Conservation (phyloP, 2,329 filamentous ascomycete species). For the Ophiostoma populinum region DNA sequence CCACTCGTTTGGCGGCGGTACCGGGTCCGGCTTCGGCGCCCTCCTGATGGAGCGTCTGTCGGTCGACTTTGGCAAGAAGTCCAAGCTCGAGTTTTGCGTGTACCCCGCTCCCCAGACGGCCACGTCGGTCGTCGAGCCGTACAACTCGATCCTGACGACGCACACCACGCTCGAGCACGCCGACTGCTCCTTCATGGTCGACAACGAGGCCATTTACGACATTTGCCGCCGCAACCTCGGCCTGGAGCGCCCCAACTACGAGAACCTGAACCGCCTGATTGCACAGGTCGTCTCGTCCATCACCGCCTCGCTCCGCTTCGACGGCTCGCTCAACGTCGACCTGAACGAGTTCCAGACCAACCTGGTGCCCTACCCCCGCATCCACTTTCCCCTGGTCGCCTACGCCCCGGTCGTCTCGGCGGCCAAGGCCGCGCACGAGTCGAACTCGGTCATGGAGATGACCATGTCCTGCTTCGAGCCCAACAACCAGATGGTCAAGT, state of each 20-base stretch:
- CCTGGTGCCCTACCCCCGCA: slow-evolving; percentile 94
- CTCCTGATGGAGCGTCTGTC: slow-evolving; percentile 98
- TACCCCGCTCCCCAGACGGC: slow-evolving; percentile 96
- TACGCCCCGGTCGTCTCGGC: slow-evolving; percentile 91
- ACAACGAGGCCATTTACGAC: slow-evolving; percentile 99
- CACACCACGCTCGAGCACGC: slow-evolving; percentile 99
- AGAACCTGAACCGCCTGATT: slow-evolving; percentile 97
- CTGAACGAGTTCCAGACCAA: slow-evolving; percentile 99
- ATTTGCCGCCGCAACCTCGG: slow-evolving; percentile 97
- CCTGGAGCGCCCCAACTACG: slow-evolving; percentile 93
- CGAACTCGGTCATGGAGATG: slow-evolving; percentile 96
- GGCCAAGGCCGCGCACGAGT: slow-evolving; percentile 90
- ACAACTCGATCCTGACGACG: slow-evolving; percentile 98
- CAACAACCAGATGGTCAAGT: slow-evolving; percentile 99
- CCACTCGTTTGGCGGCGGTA: slow-evolving; percentile 99
- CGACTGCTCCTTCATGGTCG: slow-evolving; percentile 99
- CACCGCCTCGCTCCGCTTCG: slow-evolving; percentile 94
- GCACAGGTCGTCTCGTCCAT: slow-evolving; percentile 98
- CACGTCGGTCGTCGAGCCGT: slow-evolving; percentile 95
- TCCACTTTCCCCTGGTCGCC: slow-evolving; percentile 96
- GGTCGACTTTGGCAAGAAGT: slow-evolving; percentile 99
- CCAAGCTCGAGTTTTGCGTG: slow-evolving; percentile 98
- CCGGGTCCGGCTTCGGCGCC: slow-evolving; percentile 94
- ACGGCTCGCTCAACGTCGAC: slow-evolving; percentile 97
- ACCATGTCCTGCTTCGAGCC: slow-evolving; percentile 99